Evolutionary conservation across 1,284 basidiomycete species (phyloP).

Genomic region (Cryptococcus sp.): DNA sequence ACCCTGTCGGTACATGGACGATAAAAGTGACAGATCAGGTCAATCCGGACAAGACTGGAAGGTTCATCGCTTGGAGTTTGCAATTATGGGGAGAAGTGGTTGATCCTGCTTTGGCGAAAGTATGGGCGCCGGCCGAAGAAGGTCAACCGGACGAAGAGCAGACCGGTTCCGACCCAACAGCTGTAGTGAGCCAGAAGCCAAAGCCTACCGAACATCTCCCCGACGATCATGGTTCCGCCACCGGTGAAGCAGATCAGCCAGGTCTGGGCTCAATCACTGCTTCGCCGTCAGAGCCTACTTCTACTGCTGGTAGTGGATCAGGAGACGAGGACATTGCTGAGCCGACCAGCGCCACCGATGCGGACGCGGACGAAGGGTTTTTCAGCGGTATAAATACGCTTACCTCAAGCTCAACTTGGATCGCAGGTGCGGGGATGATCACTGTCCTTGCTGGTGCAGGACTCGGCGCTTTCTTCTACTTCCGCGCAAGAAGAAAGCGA

Average conservation of each 20-base stretch:
- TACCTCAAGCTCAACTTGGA: slow-evolving; percentile 76
- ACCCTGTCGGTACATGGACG: slow-evolving; percentile 90
- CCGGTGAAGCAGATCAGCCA: slow-evolving; percentile 44
- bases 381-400: slow-evolving; percentile 79
- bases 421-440: slow-evolving; percentile 76
- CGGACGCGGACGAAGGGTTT: slow-evolving; percentile 71
- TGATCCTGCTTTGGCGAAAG: slow-evolving; percentile 68
- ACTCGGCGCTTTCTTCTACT: slow-evolving; percentile 62
- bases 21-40: slow-evolving; percentile 79
- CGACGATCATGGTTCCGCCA: slow-evolving; percentile 68
- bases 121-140: slow-evolving; percentile 58
- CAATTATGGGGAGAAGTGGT: slow-evolving; percentile 89
- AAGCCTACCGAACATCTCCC: slow-evolving; percentile 90
- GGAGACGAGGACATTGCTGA: slow-evolving; percentile 20
- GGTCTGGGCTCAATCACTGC: slow-evolving; percentile 31
- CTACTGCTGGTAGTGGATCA: slow-evolving; percentile 5
- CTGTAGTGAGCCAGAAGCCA: slow-evolving; percentile 59
- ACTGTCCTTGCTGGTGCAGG: slow-evolving; percentile 62
- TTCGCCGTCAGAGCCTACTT: slow-evolving; percentile 9
- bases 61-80: slow-evolving; percentile 89
- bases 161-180: slow-evolving; percentile 53
- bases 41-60: slow-evolving; percentile 65
- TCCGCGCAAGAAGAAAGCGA: slow-evolving; percentile 62
- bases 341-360: slow-evolving; percentile 22
- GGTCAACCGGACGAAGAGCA: slow-evolving; percentile 52